Percentiles rank a stretch among this genome's conserved stretches.
These are phyloP conservation scores for Claviceps pusilla DNA, from an alignment of 2,329 filamentous ascomycete genomes.

Conservation along the genomic window DNA sequence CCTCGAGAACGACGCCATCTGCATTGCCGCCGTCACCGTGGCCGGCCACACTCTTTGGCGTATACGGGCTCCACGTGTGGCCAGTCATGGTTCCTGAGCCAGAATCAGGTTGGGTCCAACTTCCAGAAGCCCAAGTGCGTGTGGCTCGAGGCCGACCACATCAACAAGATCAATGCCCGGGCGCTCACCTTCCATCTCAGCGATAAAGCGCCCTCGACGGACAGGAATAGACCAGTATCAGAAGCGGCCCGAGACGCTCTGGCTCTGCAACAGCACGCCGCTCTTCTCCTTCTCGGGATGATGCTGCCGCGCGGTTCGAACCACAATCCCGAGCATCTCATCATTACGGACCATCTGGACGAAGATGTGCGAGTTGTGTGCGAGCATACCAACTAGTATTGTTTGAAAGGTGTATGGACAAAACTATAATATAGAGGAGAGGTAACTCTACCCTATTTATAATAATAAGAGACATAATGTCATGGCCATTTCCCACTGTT, in stretches of 20 bases:
- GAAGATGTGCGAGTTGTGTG: slow-evolving; percentile 19
- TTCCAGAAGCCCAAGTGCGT: slow-evolving; percentile 9
- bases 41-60: slow-evolving; percentile 9
- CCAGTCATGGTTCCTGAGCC: slow-evolving; percentile 11
- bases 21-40: slow-evolving; percentile 9
- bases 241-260: slow-evolving; percentile 1
- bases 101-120: slow-evolving; percentile 5
- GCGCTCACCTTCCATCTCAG: slow-evolving; percentile 11
- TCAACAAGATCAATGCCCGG: slow-evolving; percentile 7
- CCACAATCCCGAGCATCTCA: slow-evolving; percentile 7
- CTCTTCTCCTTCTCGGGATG: slow-evolving; percentile 10
- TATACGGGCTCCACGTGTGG: slow-evolving; percentile 10
- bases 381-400: slow-evolving; percentile 15
- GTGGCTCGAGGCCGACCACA: slow-evolving; percentile 13
- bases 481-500: too few relatives aligned
- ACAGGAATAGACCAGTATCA: slow-evolving; percentile 8
- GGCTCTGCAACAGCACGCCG: slow-evolving; percentile 9
- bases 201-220: slow-evolving; percentile 7
- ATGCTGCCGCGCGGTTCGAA: background rate
- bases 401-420: slow-evolving; percentile 15
- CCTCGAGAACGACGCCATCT: slow-evolving; percentile 10
- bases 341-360: slow-evolving; percentile 9
- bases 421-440: slow-evolving; percentile 19
- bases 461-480: background rate
- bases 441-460: slow-evolving; percentile 15